Evolutionary conservation across 192 early-diverging fungal species (phyloP), one percentile per base, ranked within the genome.

Genomic region (Chytriomyces confervae): DNA sequence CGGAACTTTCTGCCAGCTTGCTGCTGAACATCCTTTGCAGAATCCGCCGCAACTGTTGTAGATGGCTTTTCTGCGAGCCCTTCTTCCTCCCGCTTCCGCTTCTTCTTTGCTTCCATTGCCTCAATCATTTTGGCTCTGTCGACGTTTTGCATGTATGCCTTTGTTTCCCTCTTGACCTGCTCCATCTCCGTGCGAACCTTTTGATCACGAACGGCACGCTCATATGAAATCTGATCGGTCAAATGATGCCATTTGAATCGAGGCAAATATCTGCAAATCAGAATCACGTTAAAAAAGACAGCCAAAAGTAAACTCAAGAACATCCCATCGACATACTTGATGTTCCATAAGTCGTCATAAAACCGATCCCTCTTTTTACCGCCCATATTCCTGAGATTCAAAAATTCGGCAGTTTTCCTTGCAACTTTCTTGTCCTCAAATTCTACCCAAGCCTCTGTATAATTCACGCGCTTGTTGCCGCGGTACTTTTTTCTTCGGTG

Each of bases 181-280:
- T 81, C 85, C 78, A 96, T 93, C 82, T 97, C 96, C 6, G 89
- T 89, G 77, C 90, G 85, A 61, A 98, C 80, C 78, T 90, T 86
- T 77, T 98, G 94, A 48, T 93, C 91, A 61, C 92, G 83, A 1
- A 93, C 92, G 6, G 62, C 81, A 69, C 89, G 76, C 46, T 77
- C 76, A 80, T 92, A 95, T 79, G 88, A 92, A 50, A 98, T 90
- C 81, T 96, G 95, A 74, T 97, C 97, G 13, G 94, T 94, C 65
- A 99, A 81, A 78, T 99, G 92, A 53, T 92, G 84, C 97, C 97
- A 99, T 79, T 99, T 99, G 86, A 99, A 99, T 65, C 92, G 91
- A 46, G 95, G 93, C 46, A 99, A 82, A 76, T 99, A 99, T 63
- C 72, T 74, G 50, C 27, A 18, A 13, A 7, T 44, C 13, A 49